Conservation (phyloP, 345 rosid genomes). For the Theobroma cacao region DNA sequence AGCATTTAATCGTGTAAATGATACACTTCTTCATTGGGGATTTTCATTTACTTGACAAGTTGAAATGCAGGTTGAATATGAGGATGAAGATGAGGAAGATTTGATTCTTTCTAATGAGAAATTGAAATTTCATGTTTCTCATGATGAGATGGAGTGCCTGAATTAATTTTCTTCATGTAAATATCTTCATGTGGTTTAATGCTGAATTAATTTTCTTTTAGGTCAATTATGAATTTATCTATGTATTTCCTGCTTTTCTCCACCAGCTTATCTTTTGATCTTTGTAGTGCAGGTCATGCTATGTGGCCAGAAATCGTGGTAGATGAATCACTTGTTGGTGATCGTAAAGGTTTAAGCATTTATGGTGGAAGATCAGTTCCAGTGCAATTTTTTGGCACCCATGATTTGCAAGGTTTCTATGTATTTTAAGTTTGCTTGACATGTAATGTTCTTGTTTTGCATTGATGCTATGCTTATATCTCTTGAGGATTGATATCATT, state of each 20-base stretch:
- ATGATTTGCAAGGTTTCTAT: slow-evolving; percentile 88
- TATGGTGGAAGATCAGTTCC: slow-evolving; percentile 57
- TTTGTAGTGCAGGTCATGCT: slow-evolving; percentile 73
- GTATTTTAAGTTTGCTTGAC: background rate
- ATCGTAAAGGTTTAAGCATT: slow-evolving; percentile 54
- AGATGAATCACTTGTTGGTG: slow-evolving; percentile 66
- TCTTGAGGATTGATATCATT: slow-evolving; percentile 5
- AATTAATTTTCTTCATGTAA: slow-evolving; percentile 15
- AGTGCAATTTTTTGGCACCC: slow-evolving; percentile 97
- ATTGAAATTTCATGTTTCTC: slow-evolving; percentile 62
- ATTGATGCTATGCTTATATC: slow-evolving; percentile 7
- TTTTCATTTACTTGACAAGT: slow-evolving; percentile 6
- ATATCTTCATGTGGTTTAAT: background rate
- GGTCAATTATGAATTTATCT: background rate
- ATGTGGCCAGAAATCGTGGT: slow-evolving; percentile 97
- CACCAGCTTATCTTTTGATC: slow-evolving; percentile 36
- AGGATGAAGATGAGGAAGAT: slow-evolving; percentile 70
- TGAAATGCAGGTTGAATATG: slow-evolving; percentile 65
- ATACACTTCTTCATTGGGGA: background rate
- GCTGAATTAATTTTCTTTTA: background rate
- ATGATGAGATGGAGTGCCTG: slow-evolving; percentile 62
- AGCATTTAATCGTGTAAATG: background rate
- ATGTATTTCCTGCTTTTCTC: background rate
- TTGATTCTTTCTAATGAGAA: slow-evolving; percentile 62
- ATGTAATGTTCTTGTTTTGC: background rate